Evolutionary conservation across 2,329 filamentous ascomycete species (phyloP).

Genomic region (Exophiala dermatitidis): DNA sequence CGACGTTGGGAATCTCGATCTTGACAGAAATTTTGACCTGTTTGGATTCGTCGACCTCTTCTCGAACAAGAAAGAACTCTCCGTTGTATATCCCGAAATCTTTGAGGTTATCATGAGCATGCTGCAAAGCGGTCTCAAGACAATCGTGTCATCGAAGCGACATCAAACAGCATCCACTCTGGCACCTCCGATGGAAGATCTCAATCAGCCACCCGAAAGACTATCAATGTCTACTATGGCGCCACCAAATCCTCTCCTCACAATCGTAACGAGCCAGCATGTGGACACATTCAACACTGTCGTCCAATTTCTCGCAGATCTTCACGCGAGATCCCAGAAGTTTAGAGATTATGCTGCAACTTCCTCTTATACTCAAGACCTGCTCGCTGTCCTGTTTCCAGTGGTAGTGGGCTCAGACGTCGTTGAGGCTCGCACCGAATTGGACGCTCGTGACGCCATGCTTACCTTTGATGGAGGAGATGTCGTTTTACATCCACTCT

Average conservation of each 20-base stretch:
- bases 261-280: constrained; percentile 44
- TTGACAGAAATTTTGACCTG: constrained; percentile 66
- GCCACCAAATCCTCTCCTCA: constrained; percentile 25
- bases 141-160: constrained; percentile 55
- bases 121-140: constrained; percentile 76
- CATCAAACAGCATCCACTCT: constrained; percentile 14
- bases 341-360: constrained; percentile 77
- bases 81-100: constrained; percentile 68
- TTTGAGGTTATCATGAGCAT: constrained; percentile 75
- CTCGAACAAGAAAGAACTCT: constrained; percentile 46
- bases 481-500: constrained; percentile 71
- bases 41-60: constrained; percentile 69
- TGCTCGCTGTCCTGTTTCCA: constrained; percentile 77
- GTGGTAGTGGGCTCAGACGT: constrained; percentile 79
- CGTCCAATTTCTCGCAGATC: constrained; percentile 68
- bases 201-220: constrained; percentile 37
- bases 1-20: constrained; percentile 67
- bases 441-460: constrained; percentile 73
- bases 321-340: constrained; percentile 66
- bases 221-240: constrained; percentile 28
- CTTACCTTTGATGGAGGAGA: constrained; percentile 81
- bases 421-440: constrained; percentile 73
- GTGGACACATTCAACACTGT: constrained; percentile 65
- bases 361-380: constrained; percentile 72
- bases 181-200: constrained; percentile 15